Percentiles rank a stretch among this genome's conserved stretches.
Evolutionary conservation across 139 green algal species (phyloP).

Genomic region (Micractinium conductrix): DNA sequence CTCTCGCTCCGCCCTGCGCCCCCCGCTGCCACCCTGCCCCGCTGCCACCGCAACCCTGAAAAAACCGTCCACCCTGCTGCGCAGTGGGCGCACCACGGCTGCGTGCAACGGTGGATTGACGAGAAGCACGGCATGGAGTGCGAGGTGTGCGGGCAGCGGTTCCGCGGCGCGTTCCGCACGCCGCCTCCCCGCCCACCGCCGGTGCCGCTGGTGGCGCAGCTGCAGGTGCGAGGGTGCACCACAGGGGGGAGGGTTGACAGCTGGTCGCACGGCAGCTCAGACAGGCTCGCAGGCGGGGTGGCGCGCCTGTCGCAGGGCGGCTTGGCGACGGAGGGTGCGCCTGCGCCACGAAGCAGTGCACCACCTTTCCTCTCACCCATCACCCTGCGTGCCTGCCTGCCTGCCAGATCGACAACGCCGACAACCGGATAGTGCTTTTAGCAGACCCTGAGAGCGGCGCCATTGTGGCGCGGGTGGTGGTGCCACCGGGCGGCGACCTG

Average conservation of each 20-base stretch:
- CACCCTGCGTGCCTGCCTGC: too few relatives aligned
- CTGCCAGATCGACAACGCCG: conserved; percentile 1
- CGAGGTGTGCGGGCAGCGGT: conserved; percentile 11
- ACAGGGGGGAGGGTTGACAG: too few relatives aligned
- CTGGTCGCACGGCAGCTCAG: too few relatives aligned
- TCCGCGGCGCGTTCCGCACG: neutral
- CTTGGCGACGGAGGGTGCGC: too few relatives aligned
- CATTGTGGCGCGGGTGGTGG: conserved; percentile 11
- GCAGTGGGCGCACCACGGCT: conserved; percentile 32
- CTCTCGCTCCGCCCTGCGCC: too few relatives aligned
- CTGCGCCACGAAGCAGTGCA: too few relatives aligned
- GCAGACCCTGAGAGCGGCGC: conserved; percentile 8
- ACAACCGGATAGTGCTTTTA: conserved; percentile 24
- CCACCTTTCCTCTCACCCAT: too few relatives aligned
- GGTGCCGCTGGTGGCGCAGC: conserved; percentile 5
- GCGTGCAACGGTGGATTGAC: conserved; percentile 14
- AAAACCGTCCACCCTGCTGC: too few relatives aligned
- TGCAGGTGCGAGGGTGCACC: conserved; percentile 11
- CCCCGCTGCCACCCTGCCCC: too few relatives aligned
- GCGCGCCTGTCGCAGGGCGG: too few relatives aligned
- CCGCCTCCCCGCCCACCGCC: conserved; percentile 1
- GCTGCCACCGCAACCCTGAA: too few relatives aligned
- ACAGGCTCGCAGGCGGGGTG: too few relatives aligned
- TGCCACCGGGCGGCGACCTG: neutral
- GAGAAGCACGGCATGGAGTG: conserved; percentile 22